Evolutionary conservation across 176 grass and related monocot species (phyloP).

Genomic region (Leersia perrieri): DNA sequence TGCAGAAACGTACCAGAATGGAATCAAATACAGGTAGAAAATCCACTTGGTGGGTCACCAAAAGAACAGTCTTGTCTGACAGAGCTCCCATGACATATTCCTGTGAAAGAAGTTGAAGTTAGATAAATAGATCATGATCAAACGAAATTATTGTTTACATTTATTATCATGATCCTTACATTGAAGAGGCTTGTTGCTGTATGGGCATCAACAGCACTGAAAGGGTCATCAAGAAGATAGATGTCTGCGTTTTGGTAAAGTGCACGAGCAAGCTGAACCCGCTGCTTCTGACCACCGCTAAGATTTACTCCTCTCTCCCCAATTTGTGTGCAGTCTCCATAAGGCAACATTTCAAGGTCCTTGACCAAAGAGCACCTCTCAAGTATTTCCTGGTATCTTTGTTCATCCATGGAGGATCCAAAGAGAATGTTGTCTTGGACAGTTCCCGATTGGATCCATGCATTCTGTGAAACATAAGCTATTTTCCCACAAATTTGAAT

Average conservation of each 20-base stretch:
- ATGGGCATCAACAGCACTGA: constrained; percentile 93
- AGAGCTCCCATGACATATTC: constrained; percentile 85
- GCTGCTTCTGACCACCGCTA: constrained; percentile 94
- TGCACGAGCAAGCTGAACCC: constrained; percentile 87
- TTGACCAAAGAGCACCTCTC: constrained; percentile 68
- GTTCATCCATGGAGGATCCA: constrained; percentile 55
- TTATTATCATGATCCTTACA: constrained; percentile 44
- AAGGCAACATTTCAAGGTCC: constrained; percentile 79
- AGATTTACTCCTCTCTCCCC: constrained; percentile 92
- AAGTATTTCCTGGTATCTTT: constrained; percentile 81
- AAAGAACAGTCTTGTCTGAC: constrained; percentile 73
- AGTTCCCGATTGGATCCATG: constrained; percentile 92
- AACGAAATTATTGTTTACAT: background rate
- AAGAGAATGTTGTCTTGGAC: constrained; percentile 92
- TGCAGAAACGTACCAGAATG: constrained; percentile 50
- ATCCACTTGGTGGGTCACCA: constrained; percentile 97
- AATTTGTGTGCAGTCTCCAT: constrained; percentile 77
- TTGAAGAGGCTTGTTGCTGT: constrained; percentile 85
- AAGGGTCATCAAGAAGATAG: constrained; percentile 94
- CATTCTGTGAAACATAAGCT: constrained; percentile 92
- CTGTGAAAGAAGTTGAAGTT: constrained; percentile 34
- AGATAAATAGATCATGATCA: background rate
- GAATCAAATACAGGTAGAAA: constrained; percentile 78
- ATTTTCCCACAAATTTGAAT: constrained; percentile 73
- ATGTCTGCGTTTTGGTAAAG: constrained; percentile 84